Evolutionary conservation across 2,329 filamentous ascomycete genomes (phyloP).

Genomic region (Pseudonectria buxi): DNA sequence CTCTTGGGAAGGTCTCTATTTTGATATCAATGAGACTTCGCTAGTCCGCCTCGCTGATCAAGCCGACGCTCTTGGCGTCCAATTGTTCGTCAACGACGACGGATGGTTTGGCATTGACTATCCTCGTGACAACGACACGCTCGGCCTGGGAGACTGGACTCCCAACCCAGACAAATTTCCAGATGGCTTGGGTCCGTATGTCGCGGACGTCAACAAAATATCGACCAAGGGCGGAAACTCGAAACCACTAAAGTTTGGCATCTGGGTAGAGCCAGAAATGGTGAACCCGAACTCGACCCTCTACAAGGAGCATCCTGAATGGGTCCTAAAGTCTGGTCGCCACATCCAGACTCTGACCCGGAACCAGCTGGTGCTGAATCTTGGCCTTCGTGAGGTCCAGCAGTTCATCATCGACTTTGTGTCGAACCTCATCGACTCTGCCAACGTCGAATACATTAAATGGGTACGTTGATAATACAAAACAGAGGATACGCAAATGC

Average conservation of each 20-base stretch:
- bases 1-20: conserved; percentile 58
- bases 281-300: conserved; percentile 55
- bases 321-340: conserved; percentile 51
- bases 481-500: too few species aligned
- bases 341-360: conserved; percentile 51
- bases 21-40: conserved; percentile 49
- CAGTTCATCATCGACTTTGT: conserved; percentile 53
- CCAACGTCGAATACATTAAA: conserved; percentile 54
- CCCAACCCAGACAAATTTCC: conserved; percentile 54
- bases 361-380: conserved; percentile 55
- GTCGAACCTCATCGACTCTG: conserved; percentile 45
- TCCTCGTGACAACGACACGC: conserved; percentile 49
- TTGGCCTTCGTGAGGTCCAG: conserved; percentile 55
- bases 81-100: conserved; percentile 59
- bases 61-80: conserved; percentile 52
- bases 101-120: conserved; percentile 59
- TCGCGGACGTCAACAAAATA: conserved; percentile 44
- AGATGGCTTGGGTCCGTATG: conserved; percentile 44
- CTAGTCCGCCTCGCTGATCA: conserved; percentile 50
- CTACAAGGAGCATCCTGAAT: conserved; percentile 57
- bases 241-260: conserved; percentile 49
- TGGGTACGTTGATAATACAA: too few species aligned
- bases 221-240: conserved; percentile 29
- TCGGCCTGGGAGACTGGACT: conserved; percentile 58
- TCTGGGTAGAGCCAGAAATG: conserved; percentile 66